Percentiles rank a stretch among this genome's conserved stretches.
Conservation (phyloP, 129 eudicot species). For the Erigeron canadensis region DNA sequence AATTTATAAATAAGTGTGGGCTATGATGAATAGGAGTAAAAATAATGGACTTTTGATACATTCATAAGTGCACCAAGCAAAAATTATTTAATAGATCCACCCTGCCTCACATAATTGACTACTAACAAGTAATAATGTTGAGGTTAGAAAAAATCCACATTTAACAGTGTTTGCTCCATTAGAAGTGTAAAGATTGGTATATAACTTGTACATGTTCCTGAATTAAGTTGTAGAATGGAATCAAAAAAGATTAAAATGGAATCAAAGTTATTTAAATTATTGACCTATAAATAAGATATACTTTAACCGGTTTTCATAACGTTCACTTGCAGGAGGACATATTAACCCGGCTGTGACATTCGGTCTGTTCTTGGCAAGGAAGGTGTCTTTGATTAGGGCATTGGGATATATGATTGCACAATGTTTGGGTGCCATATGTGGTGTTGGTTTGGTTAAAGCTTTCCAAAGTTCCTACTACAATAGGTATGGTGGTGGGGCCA, state of each 20-base stretch:
- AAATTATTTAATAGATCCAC: background rate
- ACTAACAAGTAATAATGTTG: background rate
- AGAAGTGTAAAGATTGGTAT: no score
- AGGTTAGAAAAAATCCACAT: no score
- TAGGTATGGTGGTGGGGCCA: conserved; percentile 84
- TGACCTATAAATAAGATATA: no score
- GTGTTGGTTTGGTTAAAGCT: conserved; percentile 86
- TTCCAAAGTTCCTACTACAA: conserved; percentile 70
- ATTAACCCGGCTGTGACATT: conserved; percentile 94
- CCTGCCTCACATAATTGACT: background rate
- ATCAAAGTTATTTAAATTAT: no score
- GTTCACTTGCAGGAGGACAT: conserved; percentile 67
- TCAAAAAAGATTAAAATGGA: no score
- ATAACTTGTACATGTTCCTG: no score
- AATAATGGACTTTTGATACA: background rate
- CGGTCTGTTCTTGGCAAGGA: conserved; percentile 77
- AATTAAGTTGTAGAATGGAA: no score
- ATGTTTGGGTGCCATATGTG: conserved; percentile 82
- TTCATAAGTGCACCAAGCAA: background rate
- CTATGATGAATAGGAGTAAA: no score
- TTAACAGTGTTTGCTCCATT: no score
- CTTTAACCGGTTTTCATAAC: conserved; percentile 2
- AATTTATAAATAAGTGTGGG: no score
- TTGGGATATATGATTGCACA: conserved; percentile 79
- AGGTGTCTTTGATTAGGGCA: conserved; percentile 82